Evolutionary conservation across 352 stramenopile species (phyloP), one percentile per base, ranked within the genome.

Genomic region (Phytopythium helicoides): DNA sequence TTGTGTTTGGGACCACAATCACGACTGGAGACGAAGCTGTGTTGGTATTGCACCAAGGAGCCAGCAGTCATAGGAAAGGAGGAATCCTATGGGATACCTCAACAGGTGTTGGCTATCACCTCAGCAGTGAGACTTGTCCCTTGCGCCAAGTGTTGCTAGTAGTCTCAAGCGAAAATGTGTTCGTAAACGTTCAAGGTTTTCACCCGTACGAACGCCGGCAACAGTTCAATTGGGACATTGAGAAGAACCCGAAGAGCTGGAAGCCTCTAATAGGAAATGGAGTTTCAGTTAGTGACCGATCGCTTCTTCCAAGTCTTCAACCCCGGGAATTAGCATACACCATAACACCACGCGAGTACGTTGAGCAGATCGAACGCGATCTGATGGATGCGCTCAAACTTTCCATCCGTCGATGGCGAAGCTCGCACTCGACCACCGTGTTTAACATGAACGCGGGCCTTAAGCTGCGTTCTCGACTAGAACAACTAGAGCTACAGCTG

Each of bases 151-250:
- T 98, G 7, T 85, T 74, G 19, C 77, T 94, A 40, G 73, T 97
- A n/a, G 76, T 95, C 0, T 95, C 78, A n/a, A 79, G 60, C 38
- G 72, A 90, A 42, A 98, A 98, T 50, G 62, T 97, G 7, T 98
- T 86, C 47, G 91, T 85, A 23, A 98, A 98, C 54, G 49, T 96
- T 3, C 80, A 97, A 38, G 64, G 65, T 21, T 40, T 73, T 0
- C 62, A 21, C 11, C 33, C 52, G 4, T 28, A 31, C n/a, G 60
- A 62, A 15, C 68, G 49, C 3, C 67, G 80, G 19, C 72, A 66
- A 28, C 60, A 91, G 6, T 57, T 97, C 37, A 73, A 76, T n/a
- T 97, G 92, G 74, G 68, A 96, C 47, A 60, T 98, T 31, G 77
- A 85, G 26, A 64, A 51, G 33, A 92, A 97, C 59, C 0, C 48